phyloP scores from a whole-genome alignment of 306 rosid species.

The Inga laurina region DNA sequence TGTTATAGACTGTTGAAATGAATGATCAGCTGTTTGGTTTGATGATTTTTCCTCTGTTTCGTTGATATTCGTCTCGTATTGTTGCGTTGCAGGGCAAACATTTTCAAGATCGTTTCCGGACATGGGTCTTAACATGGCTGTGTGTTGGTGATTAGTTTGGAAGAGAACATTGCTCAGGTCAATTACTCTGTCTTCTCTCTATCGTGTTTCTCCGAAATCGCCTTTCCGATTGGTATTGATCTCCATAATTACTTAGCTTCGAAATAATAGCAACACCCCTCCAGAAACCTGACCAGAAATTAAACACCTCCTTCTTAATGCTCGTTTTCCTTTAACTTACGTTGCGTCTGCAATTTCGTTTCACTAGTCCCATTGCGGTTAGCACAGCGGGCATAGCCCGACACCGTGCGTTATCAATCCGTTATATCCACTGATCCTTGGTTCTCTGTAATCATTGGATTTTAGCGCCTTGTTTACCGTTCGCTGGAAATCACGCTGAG shows the following conservation, averaged over 20 bases:
- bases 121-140: not conserved
- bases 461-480: slow-evolving; percentile 8
- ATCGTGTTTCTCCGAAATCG: slow-evolving; percentile 14
- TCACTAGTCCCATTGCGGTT: not conserved
- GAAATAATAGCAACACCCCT: not conserved
- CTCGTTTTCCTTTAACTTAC: not conserved
- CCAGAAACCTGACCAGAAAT: not conserved
- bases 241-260: not conserved
- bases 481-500: slow-evolving; percentile 1
- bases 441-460: slow-evolving; percentile 10
- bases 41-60: not conserved
- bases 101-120: not conserved
- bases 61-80: not conserved
- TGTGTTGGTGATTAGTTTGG: not conserved
- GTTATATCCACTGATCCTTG: not conserved
- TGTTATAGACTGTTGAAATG: not conserved
- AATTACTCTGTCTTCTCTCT: not conserved
- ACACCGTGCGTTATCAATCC: not conserved
- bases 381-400: not conserved
- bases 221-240: slow-evolving; percentile 15
- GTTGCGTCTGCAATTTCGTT: slow-evolving; percentile 1
- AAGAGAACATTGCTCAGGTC: not conserved
- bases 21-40: not conserved
- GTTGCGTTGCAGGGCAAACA: not conserved
- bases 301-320: slow-evolving; percentile 4